Evolutionary conservation across 2,329 filamentous ascomycete species (phyloP), one percentile per base, ranked within the genome.

Genomic region (Colletotrichum noveboracense): DNA sequence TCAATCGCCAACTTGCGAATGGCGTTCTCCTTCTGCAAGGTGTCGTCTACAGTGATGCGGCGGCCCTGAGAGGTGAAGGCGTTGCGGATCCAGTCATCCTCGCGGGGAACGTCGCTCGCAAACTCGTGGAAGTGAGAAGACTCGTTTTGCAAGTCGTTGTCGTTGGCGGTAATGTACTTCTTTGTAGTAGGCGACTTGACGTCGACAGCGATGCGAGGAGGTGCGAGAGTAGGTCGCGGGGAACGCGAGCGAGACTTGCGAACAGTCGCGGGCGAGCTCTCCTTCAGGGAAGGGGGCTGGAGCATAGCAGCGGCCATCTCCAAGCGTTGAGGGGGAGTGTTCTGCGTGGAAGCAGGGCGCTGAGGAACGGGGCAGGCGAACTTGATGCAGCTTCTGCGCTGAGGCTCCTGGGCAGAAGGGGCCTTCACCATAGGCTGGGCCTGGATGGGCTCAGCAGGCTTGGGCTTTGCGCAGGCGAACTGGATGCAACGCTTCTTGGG

Each of bases 21-120:
- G 34, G 92, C 92, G 77, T 95, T 96, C 85, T 99, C 97, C 85
- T 98, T 97, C 83, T 92, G 90, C 78, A 99, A 89, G 6, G 96
- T 98, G 82, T 98, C 97, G 79, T 94, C 93, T 78, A 99, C 93
- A 6, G 96, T 98, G 52, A 99, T 89, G 80, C 95, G 95, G 66
- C 89, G 89, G 71, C 89, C 89, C 78, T 92, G 88, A 36, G 91
- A 90, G 9, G 90, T 88, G 38, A 91, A 88, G 80, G 95, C 93
- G 71, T 94, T 92, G 18, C 88, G 88, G 34, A 97, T 95, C 97
- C 97, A 99, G 80, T 98, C 96, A 74, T 98, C 96, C 77, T 97
- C 94, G 74, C 95, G 92, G 55, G 94, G 89, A 74, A 93, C 90
- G 66, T 95, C 96, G 82, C 94, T 96, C 58, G 95, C 96, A 83